These are phyloP conservation scores for Blastobotrys malaysiensis DNA, from an alignment of 1,139 yeast species.

Conservation along the genomic window DNA sequence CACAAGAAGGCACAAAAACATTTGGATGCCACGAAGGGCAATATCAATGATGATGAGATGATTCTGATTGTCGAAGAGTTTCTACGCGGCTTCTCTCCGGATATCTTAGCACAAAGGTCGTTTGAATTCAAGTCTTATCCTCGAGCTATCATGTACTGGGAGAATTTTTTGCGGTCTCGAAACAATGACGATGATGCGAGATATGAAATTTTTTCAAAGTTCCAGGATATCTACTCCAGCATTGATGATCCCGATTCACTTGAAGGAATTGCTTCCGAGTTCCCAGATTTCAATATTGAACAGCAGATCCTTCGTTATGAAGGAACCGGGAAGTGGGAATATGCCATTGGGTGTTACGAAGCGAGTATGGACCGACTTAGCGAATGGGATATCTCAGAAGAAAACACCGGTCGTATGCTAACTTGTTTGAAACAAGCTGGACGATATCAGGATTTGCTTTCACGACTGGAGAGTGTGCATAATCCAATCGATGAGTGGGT, in stretches of 20 bases:
- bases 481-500: slow-evolving; percentile 29
- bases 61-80: slow-evolving; percentile 38
- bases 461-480: slow-evolving; percentile 19
- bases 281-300: slow-evolving; percentile 61
- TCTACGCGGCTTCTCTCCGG: slow-evolving; percentile 54
- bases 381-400: slow-evolving; percentile 34
- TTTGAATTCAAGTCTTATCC: slow-evolving; percentile 83
- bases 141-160: slow-evolving; percentile 82
- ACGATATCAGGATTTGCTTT: slow-evolving; percentile 46
- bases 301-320: slow-evolving; percentile 77
- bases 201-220: slow-evolving; percentile 20
- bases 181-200: slow-evolving; percentile 33
- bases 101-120: slow-evolving; percentile 69
- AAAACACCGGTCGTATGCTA: slow-evolving; percentile 37
- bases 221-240: slow-evolving; percentile 78
- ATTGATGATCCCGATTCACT: slow-evolving; percentile 87
- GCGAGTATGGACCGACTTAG: slow-evolving; percentile 48
- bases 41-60: slow-evolving; percentile 14
- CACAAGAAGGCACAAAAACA: neutral
- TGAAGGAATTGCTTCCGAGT: slow-evolving; percentile 75
- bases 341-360: slow-evolving; percentile 82
- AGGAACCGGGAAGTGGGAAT: slow-evolving; percentile 79
- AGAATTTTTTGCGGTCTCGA: slow-evolving; percentile 57
- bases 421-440: slow-evolving; percentile 56
- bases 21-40: neutral